Evolutionary conservation across 2,329 filamentous ascomycete genomes (phyloP), one percentile per base, ranked within the genome.

Genomic region (Talaromyces piceae): DNA sequence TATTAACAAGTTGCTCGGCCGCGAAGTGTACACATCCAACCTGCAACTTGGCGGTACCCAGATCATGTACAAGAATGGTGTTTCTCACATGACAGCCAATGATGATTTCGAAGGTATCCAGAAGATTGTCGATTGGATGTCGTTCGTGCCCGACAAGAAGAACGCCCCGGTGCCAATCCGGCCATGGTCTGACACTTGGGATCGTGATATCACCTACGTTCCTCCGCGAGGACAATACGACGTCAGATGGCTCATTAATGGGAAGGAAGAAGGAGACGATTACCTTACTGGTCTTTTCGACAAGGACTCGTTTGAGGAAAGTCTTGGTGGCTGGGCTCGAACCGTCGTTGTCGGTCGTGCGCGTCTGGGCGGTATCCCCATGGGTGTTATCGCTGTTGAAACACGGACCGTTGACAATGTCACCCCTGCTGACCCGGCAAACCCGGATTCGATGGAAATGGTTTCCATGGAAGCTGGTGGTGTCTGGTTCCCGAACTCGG

Each of bases 51-150:
- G 93, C 83, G 93, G 93, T 62, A 98, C 93, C n/a, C 93, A 98
- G 74, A 98, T 98, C 80, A 98, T 98, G 93, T 97, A 98, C 83
- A 91, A 88, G 76, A 98, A 98, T 70, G 93, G 93, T 82, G 93
- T 98, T 39, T 97, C 93, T 20, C 93, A 98, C 77, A 91, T 97
- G 88, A 96, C 91, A 60, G 93, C 93, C 64, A 87, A 86, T 61
- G 91, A 98, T 65, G 93, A 98, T 75, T 97, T 98, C 63, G 91
- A 91, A 64, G 93, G 93, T 81, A 88, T 98, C 20, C 90, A 88
- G 64, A 94, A 94, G 80, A 97, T 98, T 67, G 89, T 97, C 46
- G 87, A 95, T 69, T 98, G 93, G 93, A 83, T 98, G 79, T 93
- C 91, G 2, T 98, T 90, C 65, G 87, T 98, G 26, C 93, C 93